Base-by-base conservation (phyloP, 2,329 filamentous ascomycete species). In the Xylaria sp. region DNA sequence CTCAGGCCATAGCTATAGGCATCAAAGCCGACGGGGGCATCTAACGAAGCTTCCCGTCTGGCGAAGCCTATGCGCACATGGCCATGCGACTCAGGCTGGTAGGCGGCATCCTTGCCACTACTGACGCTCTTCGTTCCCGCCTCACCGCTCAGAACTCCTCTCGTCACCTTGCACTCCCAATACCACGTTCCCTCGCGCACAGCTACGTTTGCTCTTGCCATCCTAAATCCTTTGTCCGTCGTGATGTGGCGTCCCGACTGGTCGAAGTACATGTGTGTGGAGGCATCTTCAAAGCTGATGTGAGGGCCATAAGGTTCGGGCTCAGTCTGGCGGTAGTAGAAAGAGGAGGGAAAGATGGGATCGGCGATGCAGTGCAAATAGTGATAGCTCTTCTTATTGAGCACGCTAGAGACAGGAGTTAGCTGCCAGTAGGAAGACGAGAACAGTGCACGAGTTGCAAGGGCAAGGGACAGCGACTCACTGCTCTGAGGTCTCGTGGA, bases 1-100 rank as follows among this genome's bases (percentile, higher is more conserved):
- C 93, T 90, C 59, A 98, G 86, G 46, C 91, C 94, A 74, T 98
- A 98, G 73, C 93, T 96, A 78, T 98, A 97, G 41, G 90, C 90
- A 72, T 96, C 92, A 68, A 92, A 95, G 1, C 92, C 92, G 0
- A 95, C 91, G 0, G 92, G 92, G 0, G 89, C 90, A 75, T 96
- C 92, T 1, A 95, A 78, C 0, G 90, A 90, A 10, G 92, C 91
- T 73, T 96, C 92, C 49, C 92, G 83, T 63, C 92, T 80, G 2
- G 91, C 90, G 81, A 92, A 98, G 3, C 96, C 96, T 73, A 98
- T 86, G 7, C 95, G 90, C 23, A 98, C 89, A 72, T 84, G 91
- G 71, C 81, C 84, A 43, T 80, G 82, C 53, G 83, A 80, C 29
- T 82, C 78, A 15, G 77, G 73, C 46, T 80, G 82, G 17, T 62